Percentiles rank a stretch among this genome's conserved stretches.
Evolutionary conservation across 345 rosid species (phyloP).

Genomic region (Syzygium oleosum): DNA sequence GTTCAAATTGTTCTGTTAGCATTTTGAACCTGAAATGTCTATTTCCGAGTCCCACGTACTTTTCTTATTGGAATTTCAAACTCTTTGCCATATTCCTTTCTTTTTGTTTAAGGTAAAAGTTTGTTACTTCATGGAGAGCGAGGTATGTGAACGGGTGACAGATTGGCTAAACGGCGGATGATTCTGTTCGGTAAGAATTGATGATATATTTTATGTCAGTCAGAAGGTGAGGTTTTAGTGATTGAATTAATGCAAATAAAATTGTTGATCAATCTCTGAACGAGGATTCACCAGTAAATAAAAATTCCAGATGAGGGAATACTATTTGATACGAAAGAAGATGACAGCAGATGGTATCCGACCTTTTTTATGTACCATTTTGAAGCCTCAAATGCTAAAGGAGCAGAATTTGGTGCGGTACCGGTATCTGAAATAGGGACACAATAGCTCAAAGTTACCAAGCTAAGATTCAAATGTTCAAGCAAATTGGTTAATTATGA

Average conservation of each 20-base stretch:
- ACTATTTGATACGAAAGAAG: not conserved
- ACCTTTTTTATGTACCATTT: not conserved
- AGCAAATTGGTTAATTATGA: not conserved
- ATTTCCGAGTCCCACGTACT: not conserved
- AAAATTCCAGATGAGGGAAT: not conserved
- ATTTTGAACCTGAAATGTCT: not conserved
- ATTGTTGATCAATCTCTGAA: not conserved
- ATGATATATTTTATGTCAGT: not conserved
- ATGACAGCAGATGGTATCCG: not conserved
- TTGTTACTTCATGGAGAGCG: not conserved
- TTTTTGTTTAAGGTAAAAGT: not conserved
- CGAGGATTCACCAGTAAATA: not conserved
- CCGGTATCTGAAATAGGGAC: not conserved
- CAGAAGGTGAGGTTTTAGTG: not conserved
- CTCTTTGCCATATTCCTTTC: not conserved
- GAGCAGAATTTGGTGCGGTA: not conserved
- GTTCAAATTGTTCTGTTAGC: not conserved
- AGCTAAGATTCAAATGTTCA: not conserved
- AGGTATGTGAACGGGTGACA: not conserved
- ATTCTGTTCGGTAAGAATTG: not conserved
- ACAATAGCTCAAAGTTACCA: not conserved
- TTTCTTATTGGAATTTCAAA: not conserved
- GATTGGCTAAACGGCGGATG: not conserved
- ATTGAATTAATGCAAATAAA: not conserved
- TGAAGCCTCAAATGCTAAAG: not conserved